Percentiles rank a stretch among this genome's conserved stretches.
These are phyloP conservation scores for Citrus trifoliata DNA, from an alignment of 345 rosid genomes.

Conservation along the genomic window DNA sequence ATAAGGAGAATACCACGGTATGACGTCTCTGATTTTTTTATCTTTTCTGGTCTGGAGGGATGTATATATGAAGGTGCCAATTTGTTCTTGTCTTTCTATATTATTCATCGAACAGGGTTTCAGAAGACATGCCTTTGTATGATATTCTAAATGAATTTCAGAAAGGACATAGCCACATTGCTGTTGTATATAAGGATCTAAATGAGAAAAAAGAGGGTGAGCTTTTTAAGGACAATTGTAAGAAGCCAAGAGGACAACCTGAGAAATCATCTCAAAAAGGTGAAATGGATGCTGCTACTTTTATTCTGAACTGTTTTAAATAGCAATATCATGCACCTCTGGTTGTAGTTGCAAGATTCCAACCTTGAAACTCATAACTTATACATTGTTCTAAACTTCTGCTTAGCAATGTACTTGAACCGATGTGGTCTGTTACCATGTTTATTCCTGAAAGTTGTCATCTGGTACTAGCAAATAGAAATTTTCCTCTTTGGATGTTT, in stretches of 20 bases:
- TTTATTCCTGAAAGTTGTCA: background rate
- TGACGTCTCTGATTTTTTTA: background rate
- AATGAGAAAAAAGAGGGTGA: slow-evolving; percentile 38
- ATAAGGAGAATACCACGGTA: slow-evolving; percentile 93
- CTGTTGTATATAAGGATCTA: slow-evolving; percentile 78
- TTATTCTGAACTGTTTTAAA: background rate
- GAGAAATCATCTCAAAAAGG: slow-evolving; percentile 42
- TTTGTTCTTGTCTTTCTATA: slow-evolving; percentile 8
- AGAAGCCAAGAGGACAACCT: slow-evolving; percentile 42
- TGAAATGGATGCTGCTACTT: slow-evolving; percentile 19
- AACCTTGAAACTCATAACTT: background rate
- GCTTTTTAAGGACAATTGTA: slow-evolving; percentile 53
- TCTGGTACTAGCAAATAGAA: background rate
- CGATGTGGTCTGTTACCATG: background rate
- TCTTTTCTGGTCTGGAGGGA: too few species aligned
- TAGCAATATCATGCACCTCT: background rate
- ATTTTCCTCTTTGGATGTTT: background rate
- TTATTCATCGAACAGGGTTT: slow-evolving; percentile 48
- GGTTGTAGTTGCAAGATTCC: background rate
- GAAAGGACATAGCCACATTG: slow-evolving; percentile 97
- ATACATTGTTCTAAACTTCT: background rate
- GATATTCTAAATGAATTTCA: slow-evolving; percentile 95
- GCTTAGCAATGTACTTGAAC: background rate
- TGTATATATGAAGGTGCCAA: background rate
- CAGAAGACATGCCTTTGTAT: slow-evolving; percentile 81